phyloP scores from a whole-genome alignment of 1,284 basidiomycete genomes.

The Anthracocystis panici-leucophaei region DNA sequence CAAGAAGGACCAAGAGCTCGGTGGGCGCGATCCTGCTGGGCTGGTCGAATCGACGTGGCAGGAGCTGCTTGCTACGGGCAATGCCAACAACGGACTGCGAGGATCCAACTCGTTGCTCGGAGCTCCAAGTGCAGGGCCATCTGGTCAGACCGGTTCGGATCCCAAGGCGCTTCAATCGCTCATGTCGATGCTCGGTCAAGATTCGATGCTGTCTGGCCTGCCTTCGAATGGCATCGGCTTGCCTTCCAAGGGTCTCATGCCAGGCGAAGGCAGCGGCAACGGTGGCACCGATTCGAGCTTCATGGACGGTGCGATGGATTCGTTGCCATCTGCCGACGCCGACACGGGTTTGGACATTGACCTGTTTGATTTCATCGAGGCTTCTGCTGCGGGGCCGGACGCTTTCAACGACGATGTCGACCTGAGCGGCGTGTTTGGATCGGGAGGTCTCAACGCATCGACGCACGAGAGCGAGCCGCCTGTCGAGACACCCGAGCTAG shows the following conservation, averaged over 20 bases:
- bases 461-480: conserved; percentile 51
- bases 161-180: conserved; percentile 49
- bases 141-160: conserved; percentile 29
- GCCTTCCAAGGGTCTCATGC: conserved; percentile 18
- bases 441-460: conserved; percentile 35
- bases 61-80: conserved; percentile 43
- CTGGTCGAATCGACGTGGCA: conserved; percentile 58
- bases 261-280: conserved; percentile 12
- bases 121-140: conserved; percentile 30
- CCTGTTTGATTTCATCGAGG: conserved; percentile 60
- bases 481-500: conserved; percentile 55
- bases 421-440: conserved; percentile 46
- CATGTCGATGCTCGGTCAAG: conserved; percentile 50
- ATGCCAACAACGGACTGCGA: conserved; percentile 20
- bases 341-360: conserved; percentile 53
- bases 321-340: conserved; percentile 47
- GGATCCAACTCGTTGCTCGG: conserved; percentile 29
- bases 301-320: conserved; percentile 31
- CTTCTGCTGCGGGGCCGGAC: conserved; percentile 50
- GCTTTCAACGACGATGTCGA: conserved; percentile 54
- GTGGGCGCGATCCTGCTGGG: conserved; percentile 47
- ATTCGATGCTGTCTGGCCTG: conserved; percentile 44
- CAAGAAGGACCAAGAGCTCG: conserved; percentile 46
- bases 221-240: conserved; percentile 22
- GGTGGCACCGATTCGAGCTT: conserved; percentile 27